A percentile compares a stretch with the other conserved stretches of the same genome.
These are phyloP conservation scores for Aspergillus sp. DNA, from an alignment of 2,329 filamentous ascomycete species.

Conservation along the genomic window DNA sequence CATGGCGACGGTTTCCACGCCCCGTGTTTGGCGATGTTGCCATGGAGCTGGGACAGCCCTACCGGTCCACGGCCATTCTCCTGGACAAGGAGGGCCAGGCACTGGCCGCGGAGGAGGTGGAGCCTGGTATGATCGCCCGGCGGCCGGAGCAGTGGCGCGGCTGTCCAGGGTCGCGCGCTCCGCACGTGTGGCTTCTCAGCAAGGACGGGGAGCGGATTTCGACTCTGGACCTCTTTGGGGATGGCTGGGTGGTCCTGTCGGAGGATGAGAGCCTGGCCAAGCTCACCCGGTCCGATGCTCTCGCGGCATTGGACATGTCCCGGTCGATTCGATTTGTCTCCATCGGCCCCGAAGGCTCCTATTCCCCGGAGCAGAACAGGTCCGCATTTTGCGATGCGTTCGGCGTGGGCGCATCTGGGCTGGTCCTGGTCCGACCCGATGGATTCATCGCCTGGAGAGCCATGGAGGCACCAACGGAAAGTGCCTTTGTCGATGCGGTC, in stretches of 20 bases:
- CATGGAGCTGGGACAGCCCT: slow-evolving; percentile 28
- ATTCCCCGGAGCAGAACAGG: not conserved
- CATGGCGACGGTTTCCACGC: no score
- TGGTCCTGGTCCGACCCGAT: slow-evolving; percentile 35
- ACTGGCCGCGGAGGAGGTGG: no score
- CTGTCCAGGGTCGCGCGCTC: slow-evolving; percentile 30
- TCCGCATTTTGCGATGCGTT: slow-evolving; percentile 21
- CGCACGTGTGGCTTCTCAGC: slow-evolving; percentile 33
- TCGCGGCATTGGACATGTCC: no score
- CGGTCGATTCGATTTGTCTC: slow-evolving; percentile 9
- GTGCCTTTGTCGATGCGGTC: no score
- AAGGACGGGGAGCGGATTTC: slow-evolving; percentile 25
- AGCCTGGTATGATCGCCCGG: slow-evolving; percentile 8
- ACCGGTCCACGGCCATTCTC: slow-evolving; percentile 22
- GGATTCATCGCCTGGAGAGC: slow-evolving; percentile 33
- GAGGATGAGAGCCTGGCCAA: slow-evolving; percentile 23
- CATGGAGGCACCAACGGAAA: no score
- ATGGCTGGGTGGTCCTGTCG: slow-evolving; percentile 27
- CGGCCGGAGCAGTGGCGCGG: slow-evolving; percentile 25
- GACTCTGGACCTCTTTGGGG: slow-evolving; percentile 29
- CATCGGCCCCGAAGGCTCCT: slow-evolving; percentile 11
- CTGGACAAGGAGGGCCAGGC: no score
- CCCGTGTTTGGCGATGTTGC: slow-evolving; percentile 23
- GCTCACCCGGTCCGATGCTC: slow-evolving; percentile 7
- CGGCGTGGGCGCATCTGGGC: slow-evolving; percentile 28